phyloP scores from a whole-genome alignment of 2,329 filamentous ascomycete species.

The Colletotrichum salicis region DNA sequence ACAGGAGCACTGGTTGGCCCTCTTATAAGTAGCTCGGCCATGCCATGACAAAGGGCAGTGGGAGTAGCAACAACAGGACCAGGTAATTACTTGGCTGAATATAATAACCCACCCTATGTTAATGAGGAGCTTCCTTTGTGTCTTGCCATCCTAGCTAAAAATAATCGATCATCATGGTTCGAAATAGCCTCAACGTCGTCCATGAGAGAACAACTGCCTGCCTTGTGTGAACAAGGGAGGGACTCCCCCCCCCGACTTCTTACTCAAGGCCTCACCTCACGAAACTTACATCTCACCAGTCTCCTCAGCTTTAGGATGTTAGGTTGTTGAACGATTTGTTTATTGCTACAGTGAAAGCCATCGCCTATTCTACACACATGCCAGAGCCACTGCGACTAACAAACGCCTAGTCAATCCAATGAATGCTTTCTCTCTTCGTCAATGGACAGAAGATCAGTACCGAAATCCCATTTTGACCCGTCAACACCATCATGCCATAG shows the following conservation, averaged over 20 bases:
- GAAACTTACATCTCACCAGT: background rate
- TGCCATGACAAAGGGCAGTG: too few species aligned
- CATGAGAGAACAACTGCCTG: too few species aligned
- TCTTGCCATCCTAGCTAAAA: background rate
- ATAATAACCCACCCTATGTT: too few species aligned
- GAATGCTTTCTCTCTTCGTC: background rate
- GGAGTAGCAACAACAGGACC: too few species aligned
- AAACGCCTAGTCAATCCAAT: background rate
- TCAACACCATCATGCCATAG: background rate
- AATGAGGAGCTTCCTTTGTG: background rate
- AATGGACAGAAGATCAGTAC: background rate
- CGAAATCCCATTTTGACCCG: background rate
- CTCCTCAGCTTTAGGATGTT: background rate
- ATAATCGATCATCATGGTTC: background rate
- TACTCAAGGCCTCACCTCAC: background rate
- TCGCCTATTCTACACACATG: background rate
- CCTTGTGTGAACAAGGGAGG: background rate
- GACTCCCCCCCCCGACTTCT: rapidly evolving
- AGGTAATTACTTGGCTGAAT: too few species aligned
- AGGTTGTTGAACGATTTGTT: background rate
- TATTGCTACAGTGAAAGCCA: background rate
- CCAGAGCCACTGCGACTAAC: background rate
- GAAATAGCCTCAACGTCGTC: too few species aligned
- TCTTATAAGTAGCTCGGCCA: too few species aligned
- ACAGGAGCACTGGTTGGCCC: too few species aligned